phyloP scores from a whole-genome alignment of 306 rosid species.

The Cicer chorassanicum region DNA sequence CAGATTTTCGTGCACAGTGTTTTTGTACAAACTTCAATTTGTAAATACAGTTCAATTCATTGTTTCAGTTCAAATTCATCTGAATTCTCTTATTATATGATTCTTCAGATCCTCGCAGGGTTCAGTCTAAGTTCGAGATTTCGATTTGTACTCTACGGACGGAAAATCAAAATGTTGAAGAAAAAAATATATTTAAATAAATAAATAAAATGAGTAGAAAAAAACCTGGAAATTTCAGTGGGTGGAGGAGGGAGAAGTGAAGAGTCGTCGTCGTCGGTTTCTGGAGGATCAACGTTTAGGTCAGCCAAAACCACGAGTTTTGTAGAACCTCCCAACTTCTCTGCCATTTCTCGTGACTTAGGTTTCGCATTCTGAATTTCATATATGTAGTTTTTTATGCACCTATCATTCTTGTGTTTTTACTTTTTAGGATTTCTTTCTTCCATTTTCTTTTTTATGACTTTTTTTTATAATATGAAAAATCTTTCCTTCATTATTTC shows the following conservation, averaged over 20 bases:
- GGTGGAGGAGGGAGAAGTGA: conserved; percentile 54
- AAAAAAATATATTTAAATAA: not conserved
- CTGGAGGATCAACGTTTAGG: conserved; percentile 87
- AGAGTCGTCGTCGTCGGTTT: conserved; percentile 62
- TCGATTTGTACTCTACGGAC: not conserved
- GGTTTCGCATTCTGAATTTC: conserved; percentile 22
- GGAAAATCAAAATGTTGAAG: not conserved
- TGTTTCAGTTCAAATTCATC: not conserved
- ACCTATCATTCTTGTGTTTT: too few species aligned
- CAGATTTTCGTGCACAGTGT: not conserved
- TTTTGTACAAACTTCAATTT: not conserved
- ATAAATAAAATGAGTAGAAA: not conserved
- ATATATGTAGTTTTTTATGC: not conserved
- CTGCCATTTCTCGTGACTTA: conserved; percentile 51
- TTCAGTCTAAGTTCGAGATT: conserved; percentile 1
- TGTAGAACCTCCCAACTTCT: conserved; percentile 44
- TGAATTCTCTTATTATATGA: not conserved
- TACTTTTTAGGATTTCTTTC: too few species aligned
- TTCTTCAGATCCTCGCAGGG: not conserved
- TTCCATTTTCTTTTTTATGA: too few species aligned
- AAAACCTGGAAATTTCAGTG: conserved; percentile 47
- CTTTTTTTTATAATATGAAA: too few species aligned
- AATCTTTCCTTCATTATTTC: too few species aligned
- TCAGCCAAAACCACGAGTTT: conserved; percentile 74
- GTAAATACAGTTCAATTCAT: not conserved